phyloP scores from a whole-genome alignment of 257 asterid species.

The Solanum bulbocastanum region DNA sequence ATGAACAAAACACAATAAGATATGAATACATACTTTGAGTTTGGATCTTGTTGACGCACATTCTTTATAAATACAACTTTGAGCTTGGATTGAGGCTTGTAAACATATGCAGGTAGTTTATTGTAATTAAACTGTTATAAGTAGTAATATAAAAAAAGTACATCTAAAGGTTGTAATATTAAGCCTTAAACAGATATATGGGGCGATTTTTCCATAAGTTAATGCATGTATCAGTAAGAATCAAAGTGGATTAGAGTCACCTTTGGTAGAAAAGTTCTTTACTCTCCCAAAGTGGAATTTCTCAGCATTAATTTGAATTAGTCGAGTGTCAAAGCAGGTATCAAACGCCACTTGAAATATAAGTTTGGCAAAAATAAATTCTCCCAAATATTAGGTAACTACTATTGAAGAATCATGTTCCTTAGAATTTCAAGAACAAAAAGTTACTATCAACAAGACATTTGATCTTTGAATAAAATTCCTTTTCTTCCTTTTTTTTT shows the following conservation, averaged over 20 bases:
- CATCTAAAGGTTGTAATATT: no score
- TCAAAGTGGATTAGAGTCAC: background rate
- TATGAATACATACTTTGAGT: no score
- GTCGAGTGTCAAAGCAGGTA: background rate
- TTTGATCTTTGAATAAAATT: background rate
- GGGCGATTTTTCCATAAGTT: no score
- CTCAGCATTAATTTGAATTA: background rate
- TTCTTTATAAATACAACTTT: no score
- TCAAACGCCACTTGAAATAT: background rate
- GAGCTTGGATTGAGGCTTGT: no score
- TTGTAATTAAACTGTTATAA: no score
- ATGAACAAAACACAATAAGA: no score
- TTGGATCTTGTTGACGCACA: no score
- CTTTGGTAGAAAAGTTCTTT: background rate
- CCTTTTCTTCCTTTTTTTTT: background rate
- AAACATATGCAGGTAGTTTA: no score
- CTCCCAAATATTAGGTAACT: background rate
- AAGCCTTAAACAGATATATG: no score
- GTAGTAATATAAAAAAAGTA: no score
- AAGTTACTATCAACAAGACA: background rate
- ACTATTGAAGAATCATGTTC: background rate
- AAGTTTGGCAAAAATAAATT: background rate
- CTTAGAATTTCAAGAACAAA: background rate
- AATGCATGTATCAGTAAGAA: background rate
- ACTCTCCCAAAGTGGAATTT: background rate